These are phyloP conservation scores for Elsinoe ampelina DNA, from an alignment of 2,329 filamentous ascomycete species.

Conservation along the genomic window DNA sequence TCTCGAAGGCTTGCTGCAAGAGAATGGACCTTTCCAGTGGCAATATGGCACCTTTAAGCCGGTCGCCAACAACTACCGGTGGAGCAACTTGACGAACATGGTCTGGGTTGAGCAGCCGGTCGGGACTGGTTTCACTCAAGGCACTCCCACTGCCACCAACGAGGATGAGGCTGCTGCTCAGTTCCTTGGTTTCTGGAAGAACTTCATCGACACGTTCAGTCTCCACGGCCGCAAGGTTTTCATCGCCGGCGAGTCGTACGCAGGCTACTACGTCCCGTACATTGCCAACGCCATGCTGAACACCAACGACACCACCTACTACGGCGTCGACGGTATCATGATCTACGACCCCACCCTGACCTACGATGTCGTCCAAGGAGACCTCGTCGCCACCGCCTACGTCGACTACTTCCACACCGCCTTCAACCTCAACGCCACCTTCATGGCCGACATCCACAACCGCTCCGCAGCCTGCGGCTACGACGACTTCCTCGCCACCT, in stretches of 20 bases:
- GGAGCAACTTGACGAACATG: constrained; percentile 35
- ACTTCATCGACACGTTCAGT: constrained; percentile 48
- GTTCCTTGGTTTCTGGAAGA: constrained; percentile 45
- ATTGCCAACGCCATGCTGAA: constrained; percentile 66
- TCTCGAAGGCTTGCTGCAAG: constrained; percentile 41
- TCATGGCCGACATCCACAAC: constrained; percentile 43
- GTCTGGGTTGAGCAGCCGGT: constrained; percentile 39
- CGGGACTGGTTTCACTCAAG: constrained; percentile 33
- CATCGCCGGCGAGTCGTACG: constrained; percentile 64
- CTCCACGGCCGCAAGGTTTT: constrained; percentile 53
- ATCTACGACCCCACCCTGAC: constrained; percentile 64
- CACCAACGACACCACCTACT: constrained; percentile 56
- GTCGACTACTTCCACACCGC: constrained; percentile 52
- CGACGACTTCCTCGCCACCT: constrained; percentile 48
- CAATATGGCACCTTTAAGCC: constrained; percentile 36
- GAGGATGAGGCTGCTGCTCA: constrained; percentile 39
- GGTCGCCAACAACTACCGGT: constrained; percentile 38
- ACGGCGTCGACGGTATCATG: constrained; percentile 57
- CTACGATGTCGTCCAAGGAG: constrained; percentile 41
- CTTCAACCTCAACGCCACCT: constrained; percentile 55
- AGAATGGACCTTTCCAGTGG: constrained; percentile 36
- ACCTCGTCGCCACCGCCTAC: constrained; percentile 48
- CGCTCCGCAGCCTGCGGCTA: constrained; percentile 51
- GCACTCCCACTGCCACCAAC: constrained; percentile 37
- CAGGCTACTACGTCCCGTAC: constrained; percentile 53